These are phyloP conservation scores for Citrus medica DNA, from an alignment of 345 rosid species.

Conservation along the genomic window DNA sequence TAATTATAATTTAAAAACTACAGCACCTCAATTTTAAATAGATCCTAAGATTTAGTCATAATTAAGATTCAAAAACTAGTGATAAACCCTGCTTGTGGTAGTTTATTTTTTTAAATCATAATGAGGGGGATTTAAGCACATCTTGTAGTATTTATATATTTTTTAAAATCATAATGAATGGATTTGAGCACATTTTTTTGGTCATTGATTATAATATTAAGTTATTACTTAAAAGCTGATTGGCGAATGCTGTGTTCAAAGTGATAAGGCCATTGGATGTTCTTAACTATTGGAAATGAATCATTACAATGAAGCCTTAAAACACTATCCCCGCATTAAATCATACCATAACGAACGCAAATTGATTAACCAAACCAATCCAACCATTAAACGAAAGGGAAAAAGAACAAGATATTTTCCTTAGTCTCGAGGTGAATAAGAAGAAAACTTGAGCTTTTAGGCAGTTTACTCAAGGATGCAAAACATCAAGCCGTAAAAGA, in stretches of 20 bases:
- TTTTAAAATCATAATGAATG: no score
- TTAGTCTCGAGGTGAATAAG: background rate
- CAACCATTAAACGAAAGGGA: background rate
- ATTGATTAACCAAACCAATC: slow-evolving; percentile 1
- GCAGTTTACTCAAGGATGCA: background rate
- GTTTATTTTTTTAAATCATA: background rate
- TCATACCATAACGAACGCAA: background rate
- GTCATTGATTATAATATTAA: background rate
- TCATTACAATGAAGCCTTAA: background rate
- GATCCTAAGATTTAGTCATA: no score
- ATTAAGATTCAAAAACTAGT: no score
- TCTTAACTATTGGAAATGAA: background rate
- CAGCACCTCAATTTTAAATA: no score
- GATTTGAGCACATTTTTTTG: background rate
- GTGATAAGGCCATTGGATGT: background rate
- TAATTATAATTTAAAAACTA: no score
- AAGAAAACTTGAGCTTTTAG: background rate
- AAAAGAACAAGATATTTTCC: background rate
- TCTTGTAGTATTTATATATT: background rate
- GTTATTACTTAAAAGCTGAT: background rate
- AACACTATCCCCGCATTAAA: no score
- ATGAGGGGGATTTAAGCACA: background rate
- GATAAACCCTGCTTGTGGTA: background rate
- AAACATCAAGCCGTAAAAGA: background rate
- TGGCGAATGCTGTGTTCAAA: background rate